Conservation (phyloP, 2,329 filamentous ascomycete genomes). For the Pestalotiopsis sp. region DNA sequence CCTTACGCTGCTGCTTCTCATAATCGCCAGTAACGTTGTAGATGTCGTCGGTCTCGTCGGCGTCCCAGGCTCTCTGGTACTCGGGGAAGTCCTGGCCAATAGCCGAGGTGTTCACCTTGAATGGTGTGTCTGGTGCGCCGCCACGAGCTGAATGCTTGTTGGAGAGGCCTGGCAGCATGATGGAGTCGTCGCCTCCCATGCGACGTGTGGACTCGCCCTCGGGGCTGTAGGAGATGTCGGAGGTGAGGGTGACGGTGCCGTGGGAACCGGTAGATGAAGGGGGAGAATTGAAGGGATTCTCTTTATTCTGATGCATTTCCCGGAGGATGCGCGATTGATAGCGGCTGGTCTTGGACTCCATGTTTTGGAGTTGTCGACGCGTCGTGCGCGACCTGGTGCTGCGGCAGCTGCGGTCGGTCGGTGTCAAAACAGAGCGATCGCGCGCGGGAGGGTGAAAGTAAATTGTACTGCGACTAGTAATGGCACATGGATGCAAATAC, state of each 20-base stretch:
- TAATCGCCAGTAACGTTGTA: constrained; percentile 26
- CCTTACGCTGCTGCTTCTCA: constrained; percentile 37
- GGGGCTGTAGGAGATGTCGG: constrained; percentile 52
- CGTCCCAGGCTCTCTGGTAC: constrained; percentile 33
- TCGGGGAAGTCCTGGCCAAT: constrained; percentile 52
- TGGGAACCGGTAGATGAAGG: constrained; percentile 59
- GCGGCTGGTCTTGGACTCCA: constrained; percentile 27
- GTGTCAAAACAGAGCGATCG: not conserved
- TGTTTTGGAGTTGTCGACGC: constrained; percentile 16
- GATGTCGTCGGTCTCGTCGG: constrained; percentile 31
- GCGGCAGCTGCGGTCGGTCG: not conserved
- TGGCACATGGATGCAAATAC: constrained; percentile 1
- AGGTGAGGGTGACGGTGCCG: constrained; percentile 56
- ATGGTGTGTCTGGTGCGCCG: constrained; percentile 20
- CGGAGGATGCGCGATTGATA: constrained; percentile 34
- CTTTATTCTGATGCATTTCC: constrained; percentile 36
- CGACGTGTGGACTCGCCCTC: constrained; percentile 55
- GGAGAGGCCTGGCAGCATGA: constrained; percentile 22
- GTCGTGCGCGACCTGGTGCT: constrained; percentile 18
- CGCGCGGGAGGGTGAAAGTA: not conserved
- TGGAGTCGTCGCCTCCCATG: constrained; percentile 45
- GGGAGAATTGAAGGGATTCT: constrained; percentile 59
- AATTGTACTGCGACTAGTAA: constrained; percentile 3
- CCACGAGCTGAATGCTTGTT: constrained; percentile 15
- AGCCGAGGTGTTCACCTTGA: constrained; percentile 36